These are phyloP conservation scores for Datura wrightii DNA, from an alignment of 257 asterid genomes.

Conservation along the genomic window DNA sequence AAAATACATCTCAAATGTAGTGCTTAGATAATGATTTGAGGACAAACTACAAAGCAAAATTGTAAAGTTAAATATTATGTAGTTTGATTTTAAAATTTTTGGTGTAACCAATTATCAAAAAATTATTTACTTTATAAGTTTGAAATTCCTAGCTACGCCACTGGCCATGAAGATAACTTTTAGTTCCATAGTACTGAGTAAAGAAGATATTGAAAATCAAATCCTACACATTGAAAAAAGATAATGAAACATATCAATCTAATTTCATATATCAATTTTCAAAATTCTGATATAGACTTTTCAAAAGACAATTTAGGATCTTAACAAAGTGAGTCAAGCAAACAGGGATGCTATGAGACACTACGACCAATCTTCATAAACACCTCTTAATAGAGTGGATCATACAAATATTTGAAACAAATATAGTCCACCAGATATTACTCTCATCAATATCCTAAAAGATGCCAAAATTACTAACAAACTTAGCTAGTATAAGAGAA, in stretches of 20 bases:
- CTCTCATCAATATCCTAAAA: neutral
- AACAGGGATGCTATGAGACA: constrained; percentile 10
- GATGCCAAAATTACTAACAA: neutral
- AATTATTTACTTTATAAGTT: too few relatives aligned
- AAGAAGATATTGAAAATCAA: neutral
- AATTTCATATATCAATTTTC: neutral
- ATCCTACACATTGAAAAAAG: neutral
- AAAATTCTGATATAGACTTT: neutral
- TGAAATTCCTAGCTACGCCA: too few relatives aligned
- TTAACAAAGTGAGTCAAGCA: neutral
- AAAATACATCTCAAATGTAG: too few relatives aligned
- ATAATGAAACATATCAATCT: neutral
- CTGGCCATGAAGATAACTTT: neutral
- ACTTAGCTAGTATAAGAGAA: neutral
- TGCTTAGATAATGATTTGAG: too few relatives aligned
- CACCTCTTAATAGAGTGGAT: neutral
- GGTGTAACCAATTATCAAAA: too few relatives aligned
- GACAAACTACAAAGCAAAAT: too few relatives aligned
- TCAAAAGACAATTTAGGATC: neutral
- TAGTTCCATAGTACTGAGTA: neutral
- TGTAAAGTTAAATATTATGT: too few relatives aligned
- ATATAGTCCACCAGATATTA: neutral
- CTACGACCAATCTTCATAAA: neutral
- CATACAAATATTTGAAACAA: constrained; percentile 8
- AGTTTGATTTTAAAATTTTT: too few relatives aligned